Conservation (phyloP, 352 stramenopile species). For the Blastocystis sp. region DNA sequence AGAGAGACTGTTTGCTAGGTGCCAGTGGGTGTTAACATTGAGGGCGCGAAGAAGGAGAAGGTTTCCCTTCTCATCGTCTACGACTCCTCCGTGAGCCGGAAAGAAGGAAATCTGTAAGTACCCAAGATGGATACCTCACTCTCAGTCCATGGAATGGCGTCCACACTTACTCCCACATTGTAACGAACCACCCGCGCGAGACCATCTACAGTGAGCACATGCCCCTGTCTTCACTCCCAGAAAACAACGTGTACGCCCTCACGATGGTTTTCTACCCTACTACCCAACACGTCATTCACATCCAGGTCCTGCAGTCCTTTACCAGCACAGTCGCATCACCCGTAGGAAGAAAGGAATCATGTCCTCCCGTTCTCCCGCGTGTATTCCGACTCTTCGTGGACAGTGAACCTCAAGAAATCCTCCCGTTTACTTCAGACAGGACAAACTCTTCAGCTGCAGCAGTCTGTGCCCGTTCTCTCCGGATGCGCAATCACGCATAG, state of each 20-base stretch:
- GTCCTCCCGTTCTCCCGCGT: constrained; percentile 21
- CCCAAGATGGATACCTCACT: neutral
- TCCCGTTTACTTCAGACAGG: constrained; percentile 47
- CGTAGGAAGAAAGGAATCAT: constrained; percentile 48
- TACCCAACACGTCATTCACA: constrained; percentile 66
- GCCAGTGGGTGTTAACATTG: constrained; percentile 54
- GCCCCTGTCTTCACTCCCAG: neutral
- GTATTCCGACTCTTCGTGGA: constrained; percentile 52
- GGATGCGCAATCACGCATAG: neutral
- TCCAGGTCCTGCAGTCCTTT: constrained; percentile 58
- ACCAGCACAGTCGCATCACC: neutral
- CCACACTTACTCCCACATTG: constrained; percentile 26
- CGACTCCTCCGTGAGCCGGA: constrained; percentile 33
- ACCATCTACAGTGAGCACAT: constrained; percentile 12
- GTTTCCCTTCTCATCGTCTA: constrained; percentile 60
- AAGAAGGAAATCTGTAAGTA: constrained; percentile 54
- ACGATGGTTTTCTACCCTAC: constrained; percentile 52
- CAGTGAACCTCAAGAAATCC: constrained; percentile 44
- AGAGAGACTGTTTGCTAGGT: neutral
- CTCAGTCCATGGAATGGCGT: constrained; percentile 43
- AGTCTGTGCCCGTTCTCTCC: neutral
- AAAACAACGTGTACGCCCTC: constrained; percentile 19
- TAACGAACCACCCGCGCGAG: neutral
- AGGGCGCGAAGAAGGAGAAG: constrained; percentile 4
- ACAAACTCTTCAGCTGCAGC: neutral